Evolutionary conservation across 2,329 filamentous ascomycete species (phyloP), one percentile per base, ranked within the genome.

Genomic region (Stachybotrys chartarum): DNA sequence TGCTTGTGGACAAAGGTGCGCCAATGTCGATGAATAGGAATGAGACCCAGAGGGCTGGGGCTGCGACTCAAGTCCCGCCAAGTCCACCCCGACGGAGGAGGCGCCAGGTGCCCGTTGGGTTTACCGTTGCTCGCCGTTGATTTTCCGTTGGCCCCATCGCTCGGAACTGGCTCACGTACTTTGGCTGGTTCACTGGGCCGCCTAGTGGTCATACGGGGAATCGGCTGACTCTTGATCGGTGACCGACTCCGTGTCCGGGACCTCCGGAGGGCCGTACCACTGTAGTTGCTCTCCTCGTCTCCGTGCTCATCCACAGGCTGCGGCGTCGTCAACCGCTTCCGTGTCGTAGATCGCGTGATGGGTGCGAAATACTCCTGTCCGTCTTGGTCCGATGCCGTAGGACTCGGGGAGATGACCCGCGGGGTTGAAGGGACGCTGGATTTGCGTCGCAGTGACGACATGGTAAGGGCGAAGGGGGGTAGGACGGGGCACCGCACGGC

Each of bases 11-110:
- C 90, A 67, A 99, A 91, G 31, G 82, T 88, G 63, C 91, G 84
- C 83, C 94, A 99, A 68, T 94, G 88, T 58, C 90, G 81, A 71
- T 99, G 94, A 64, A 99, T 93, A 3, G 94, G 94, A 58, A 99
- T 99, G 51, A 97, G 79, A 8, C 94, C 94, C 5, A 97, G 80
- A 10, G 94, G 94, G 64, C 90, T 96, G 3, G 94, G 94, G 63
- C 91, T 96, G 59, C 94, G 84, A 65, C 91, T 96, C 69, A 97
- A 83, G 68, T 93, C 90, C 58, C 89, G 84, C 90, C 91, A 95
- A 70, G 81, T 89, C 76, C 88, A 89, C 59, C 86, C 85, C 51
- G 73, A 78, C 31, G 82, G 77, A 3, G 87, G 87, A 12, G 87
- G 88, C 18, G 85, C 86, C 52, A 93, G 76, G 63, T 90, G 85